phyloP scores from a whole-genome alignment of 2,329 filamentous ascomycete genomes.

The Davidsoniella eucalypti region DNA sequence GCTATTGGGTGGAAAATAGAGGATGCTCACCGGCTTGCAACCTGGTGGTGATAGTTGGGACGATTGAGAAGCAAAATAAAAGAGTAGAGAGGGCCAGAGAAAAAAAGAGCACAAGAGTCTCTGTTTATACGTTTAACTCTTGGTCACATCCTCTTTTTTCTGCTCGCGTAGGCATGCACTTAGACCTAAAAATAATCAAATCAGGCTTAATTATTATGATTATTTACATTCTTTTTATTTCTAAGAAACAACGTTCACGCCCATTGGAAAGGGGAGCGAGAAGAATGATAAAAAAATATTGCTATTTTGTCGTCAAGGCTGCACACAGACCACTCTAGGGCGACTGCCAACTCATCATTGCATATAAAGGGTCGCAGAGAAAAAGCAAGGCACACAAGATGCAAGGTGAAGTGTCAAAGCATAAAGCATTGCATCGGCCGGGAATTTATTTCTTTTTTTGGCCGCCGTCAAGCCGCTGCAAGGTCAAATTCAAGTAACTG shows the following conservation, averaged over 20 bases:
- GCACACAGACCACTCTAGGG: constrained; percentile 27
- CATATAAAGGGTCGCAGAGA: constrained; percentile 40
- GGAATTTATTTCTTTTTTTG: not conserved
- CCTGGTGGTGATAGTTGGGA: not conserved
- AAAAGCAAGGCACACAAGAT: not conserved
- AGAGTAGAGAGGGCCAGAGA: constrained; percentile 14
- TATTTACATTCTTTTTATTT: too few species aligned
- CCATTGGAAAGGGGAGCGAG: too few species aligned
- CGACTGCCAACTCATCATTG: constrained; percentile 27
- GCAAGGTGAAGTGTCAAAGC: constrained; percentile 2
- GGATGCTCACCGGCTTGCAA: not conserved
- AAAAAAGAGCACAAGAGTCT: not conserved
- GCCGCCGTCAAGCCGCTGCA: not conserved
- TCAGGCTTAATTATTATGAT: not conserved
- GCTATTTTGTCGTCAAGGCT: constrained; percentile 15
- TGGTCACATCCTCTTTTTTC: not conserved
- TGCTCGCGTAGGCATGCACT: not conserved
- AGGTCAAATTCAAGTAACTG: too few species aligned
- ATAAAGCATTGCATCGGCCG: not conserved
- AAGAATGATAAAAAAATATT: too few species aligned
- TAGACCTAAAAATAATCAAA: not conserved
- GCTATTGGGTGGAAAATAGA: not conserved
- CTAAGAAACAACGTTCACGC: too few species aligned
- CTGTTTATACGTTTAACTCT: constrained; percentile 13
- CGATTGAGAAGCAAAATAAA: not conserved